phyloP scores from a whole-genome alignment of 768 basidiomycete genomes.

The Lepiota brunneoincarnata region DNA sequence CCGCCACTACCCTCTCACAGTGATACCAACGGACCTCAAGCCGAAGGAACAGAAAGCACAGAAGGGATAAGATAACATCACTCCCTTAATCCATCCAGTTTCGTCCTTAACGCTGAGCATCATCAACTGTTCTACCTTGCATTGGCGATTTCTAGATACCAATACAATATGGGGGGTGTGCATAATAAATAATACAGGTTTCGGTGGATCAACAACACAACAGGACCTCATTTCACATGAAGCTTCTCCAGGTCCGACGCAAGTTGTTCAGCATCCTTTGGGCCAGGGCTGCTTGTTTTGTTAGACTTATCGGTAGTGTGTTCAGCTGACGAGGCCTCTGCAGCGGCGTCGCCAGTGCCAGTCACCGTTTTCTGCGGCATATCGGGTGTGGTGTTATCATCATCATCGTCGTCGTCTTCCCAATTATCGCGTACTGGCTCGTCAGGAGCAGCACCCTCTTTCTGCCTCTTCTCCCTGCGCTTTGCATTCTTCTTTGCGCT shows the following conservation, averaged over 20 bases:
- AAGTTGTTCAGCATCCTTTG: constrained; percentile 28
- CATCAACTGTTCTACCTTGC: constrained; percentile 9
- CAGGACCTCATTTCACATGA: constrained; percentile 42
- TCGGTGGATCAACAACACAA: constrained; percentile 22
- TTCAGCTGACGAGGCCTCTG: constrained; percentile 8
- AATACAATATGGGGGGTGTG: constrained; percentile 4
- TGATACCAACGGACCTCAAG: constrained; percentile 26
- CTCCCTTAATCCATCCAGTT: not conserved
- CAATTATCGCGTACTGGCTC: constrained; percentile 69
- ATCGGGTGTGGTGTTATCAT: constrained; percentile 20
- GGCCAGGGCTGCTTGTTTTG: constrained; percentile 12
- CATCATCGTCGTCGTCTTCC: constrained; percentile 68
- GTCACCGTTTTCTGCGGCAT: constrained; percentile 23
- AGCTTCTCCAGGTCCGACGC: constrained; percentile 56
- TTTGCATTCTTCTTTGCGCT: constrained; percentile 83
- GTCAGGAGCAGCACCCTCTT: constrained; percentile 30
- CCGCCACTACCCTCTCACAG: constrained; percentile 23
- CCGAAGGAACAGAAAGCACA: constrained; percentile 31
- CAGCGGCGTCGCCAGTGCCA: constrained; percentile 14
- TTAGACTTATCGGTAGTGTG: constrained; percentile 9
- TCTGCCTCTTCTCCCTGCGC: constrained; percentile 66
- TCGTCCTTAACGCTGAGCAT: not conserved
- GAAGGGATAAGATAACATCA: constrained; percentile 29
- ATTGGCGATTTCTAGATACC: constrained; percentile 5
- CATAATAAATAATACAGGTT: constrained; percentile 14